Conservation (phyloP, 352 stramenopile genomes). For the Nothophytophthora sp. region DNA sequence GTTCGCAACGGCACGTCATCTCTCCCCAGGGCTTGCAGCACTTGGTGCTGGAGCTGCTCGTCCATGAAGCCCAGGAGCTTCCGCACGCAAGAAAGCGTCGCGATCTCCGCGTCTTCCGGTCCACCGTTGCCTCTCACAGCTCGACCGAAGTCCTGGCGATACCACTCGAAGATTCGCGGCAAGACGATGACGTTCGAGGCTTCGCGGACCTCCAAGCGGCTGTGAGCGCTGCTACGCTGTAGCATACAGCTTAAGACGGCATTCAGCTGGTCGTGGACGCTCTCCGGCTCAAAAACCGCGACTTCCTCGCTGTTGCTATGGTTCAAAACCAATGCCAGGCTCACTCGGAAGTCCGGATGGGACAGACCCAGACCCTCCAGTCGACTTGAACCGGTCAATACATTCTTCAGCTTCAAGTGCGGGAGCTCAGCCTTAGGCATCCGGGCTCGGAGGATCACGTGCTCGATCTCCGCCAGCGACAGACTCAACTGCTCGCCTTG, state of each 20-base stretch:
- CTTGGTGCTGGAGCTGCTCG: constrained; percentile 38
- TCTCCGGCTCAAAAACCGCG: constrained; percentile 28
- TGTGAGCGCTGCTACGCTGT: constrained; percentile 19
- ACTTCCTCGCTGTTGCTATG: constrained; percentile 23
- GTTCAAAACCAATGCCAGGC: constrained; percentile 70
- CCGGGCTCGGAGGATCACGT: constrained; percentile 62
- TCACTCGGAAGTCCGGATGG: constrained; percentile 81
- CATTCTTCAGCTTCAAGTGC: constrained; percentile 32
- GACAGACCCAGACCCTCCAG: constrained; percentile 39
- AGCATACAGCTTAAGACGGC: constrained; percentile 37
- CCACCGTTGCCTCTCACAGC: constrained; percentile 7
- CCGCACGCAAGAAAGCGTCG: constrained; percentile 59
- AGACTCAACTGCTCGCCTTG: constrained; percentile 40
- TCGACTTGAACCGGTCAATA: constrained; percentile 20
- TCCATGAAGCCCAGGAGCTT: constrained; percentile 79
- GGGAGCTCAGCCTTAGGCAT: constrained; percentile 51
- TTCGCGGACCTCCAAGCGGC: constrained; percentile 29
- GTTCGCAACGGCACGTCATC: constrained; percentile 52
- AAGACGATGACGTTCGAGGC: constrained; percentile 40
- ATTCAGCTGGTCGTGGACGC: constrained; percentile 80
- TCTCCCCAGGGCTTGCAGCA: constrained; percentile 40
- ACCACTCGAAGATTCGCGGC: constrained; percentile 78
- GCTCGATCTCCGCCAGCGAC: constrained; percentile 81
- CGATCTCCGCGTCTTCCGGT: constrained; percentile 20
- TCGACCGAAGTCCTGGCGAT: constrained; percentile 58